Percentiles rank a stretch among this genome's conserved stretches.
phyloP scores from a whole-genome alignment of 495 filamentous ascomycete species.

The Lophiostoma macrostomum region DNA sequence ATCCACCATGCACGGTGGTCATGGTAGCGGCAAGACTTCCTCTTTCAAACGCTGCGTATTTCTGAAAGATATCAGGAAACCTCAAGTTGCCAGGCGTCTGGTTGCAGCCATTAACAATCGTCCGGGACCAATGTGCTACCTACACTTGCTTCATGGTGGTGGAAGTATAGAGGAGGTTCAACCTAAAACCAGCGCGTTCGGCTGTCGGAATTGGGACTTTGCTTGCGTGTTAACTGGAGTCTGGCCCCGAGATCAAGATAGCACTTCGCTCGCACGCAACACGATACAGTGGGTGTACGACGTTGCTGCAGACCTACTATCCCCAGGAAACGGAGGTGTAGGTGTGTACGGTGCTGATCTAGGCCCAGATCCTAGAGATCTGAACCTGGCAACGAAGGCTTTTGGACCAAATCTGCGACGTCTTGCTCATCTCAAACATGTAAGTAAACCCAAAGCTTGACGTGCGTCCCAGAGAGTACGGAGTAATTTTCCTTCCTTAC shows the following conservation, averaged over 20 bases:
- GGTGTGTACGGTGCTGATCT: conserved; percentile 61
- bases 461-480: too few relatives aligned
- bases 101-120: conserved; percentile 49
- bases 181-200: conserved; percentile 55
- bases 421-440: conserved; percentile 54
- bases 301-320: conserved; percentile 47
- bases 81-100: conserved; percentile 42
- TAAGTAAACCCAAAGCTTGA: too few relatives aligned
- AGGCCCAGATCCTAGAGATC: conserved; percentile 60
- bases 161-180: conserved; percentile 51
- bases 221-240: conserved; percentile 64
- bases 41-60: conserved; percentile 67
- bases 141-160: conserved; percentile 62
- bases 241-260: conserved; percentile 58
- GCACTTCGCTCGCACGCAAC: conserved; percentile 44
- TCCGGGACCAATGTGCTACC: conserved; percentile 57
- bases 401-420: conserved; percentile 56
- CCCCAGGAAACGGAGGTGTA: conserved; percentile 53
- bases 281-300: conserved; percentile 58
- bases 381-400: conserved; percentile 50
- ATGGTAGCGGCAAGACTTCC: conserved; percentile 57
- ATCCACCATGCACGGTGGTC: conserved; percentile 58
- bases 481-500: too few relatives aligned
- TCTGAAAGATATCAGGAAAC: conserved; percentile 51
- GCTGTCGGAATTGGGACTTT: conserved; percentile 63